phyloP scores from a whole-genome alignment of 2,329 filamentous ascomycete species.

The Zelopaecilomyces penicillatus region DNA sequence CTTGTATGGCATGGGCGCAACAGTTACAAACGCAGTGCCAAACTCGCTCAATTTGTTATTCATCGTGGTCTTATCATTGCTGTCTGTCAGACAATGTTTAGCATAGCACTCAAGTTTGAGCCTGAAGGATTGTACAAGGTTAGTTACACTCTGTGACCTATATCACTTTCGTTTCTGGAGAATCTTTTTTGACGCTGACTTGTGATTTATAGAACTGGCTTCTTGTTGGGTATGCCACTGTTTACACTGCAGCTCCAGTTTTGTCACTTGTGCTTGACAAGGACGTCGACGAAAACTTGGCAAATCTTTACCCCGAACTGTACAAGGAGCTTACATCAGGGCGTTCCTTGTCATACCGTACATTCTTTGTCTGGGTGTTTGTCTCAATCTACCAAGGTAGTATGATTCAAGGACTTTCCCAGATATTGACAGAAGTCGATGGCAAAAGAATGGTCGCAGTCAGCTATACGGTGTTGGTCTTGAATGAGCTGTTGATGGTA shows the following conservation, averaged over 20 bases:
- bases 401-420: constrained; percentile 89
- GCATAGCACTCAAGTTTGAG: constrained; percentile 84
- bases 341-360: constrained; percentile 78
- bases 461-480: constrained; percentile 80
- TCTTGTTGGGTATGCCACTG: constrained; percentile 88
- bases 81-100: constrained; percentile 96
- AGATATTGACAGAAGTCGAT: constrained; percentile 75
- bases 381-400: constrained; percentile 93
- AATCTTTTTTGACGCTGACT: constrained; percentile 13
- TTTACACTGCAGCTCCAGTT: constrained; percentile 91
- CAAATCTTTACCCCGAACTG: constrained; percentile 90
- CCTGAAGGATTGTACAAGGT: constrained; percentile 86
- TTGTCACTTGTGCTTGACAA: constrained; percentile 89
- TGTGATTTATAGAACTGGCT: constrained; percentile 64
- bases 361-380: constrained; percentile 94
- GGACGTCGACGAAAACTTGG: constrained; percentile 88
- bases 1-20: constrained; percentile 99
- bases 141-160: constrained; percentile 8
- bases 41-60: constrained; percentile 96
- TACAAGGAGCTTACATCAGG: constrained; percentile 96
- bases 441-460: constrained; percentile 75
- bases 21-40: constrained; percentile 91
- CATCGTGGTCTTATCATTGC: constrained; percentile 92
- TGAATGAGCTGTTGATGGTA: constrained; percentile 97
- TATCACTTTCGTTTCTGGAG: neutral